These are phyloP conservation scores for Blastobotrys serpentis DNA, from an alignment of 1,139 yeast genomes.

Conservation along the genomic window DNA sequence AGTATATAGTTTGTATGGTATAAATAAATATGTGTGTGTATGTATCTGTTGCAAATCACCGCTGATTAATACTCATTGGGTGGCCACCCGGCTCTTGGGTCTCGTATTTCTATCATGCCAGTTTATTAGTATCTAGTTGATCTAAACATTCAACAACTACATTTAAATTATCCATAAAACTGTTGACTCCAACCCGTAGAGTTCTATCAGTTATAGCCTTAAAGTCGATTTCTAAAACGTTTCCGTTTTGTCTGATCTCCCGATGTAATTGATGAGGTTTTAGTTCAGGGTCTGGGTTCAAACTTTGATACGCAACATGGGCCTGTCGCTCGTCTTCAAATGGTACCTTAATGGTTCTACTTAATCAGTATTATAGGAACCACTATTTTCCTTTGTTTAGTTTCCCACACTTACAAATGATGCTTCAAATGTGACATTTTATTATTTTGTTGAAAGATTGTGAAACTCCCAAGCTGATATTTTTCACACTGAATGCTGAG, in stretches of 20 bases:
- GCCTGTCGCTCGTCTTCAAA: slow-evolving; percentile 63
- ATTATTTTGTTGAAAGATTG: background rate
- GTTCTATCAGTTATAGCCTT: slow-evolving; percentile 61
- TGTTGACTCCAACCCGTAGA: slow-evolving; percentile 68
- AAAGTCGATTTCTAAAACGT: slow-evolving; percentile 47
- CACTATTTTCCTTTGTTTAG: background rate
- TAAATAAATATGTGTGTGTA: slow-evolving; percentile 2
- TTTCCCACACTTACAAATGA: slow-evolving; percentile 10
- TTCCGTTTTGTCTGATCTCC: slow-evolving; percentile 23
- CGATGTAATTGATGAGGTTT: slow-evolving; percentile 48
- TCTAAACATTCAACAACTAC: slow-evolving; percentile 68
- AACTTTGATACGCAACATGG: slow-evolving; percentile 54
- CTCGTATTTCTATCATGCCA: background rate
- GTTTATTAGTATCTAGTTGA: slow-evolving; percentile 44
- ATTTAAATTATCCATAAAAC: slow-evolving; percentile 61
- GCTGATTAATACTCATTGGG: background rate
- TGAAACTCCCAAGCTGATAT: background rate
- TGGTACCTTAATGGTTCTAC: slow-evolving; percentile 55
- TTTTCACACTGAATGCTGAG: background rate
- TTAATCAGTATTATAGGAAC: background rate
- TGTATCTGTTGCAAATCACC: background rate
- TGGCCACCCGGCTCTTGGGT: too few species aligned
- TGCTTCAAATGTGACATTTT: slow-evolving; percentile 8
- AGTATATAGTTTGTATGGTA: background rate
- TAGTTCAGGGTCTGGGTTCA: slow-evolving; percentile 77